These are phyloP conservation scores for Hamamelis virginiana DNA, from an alignment of 164 flowering plant species.

Conservation along the genomic window DNA sequence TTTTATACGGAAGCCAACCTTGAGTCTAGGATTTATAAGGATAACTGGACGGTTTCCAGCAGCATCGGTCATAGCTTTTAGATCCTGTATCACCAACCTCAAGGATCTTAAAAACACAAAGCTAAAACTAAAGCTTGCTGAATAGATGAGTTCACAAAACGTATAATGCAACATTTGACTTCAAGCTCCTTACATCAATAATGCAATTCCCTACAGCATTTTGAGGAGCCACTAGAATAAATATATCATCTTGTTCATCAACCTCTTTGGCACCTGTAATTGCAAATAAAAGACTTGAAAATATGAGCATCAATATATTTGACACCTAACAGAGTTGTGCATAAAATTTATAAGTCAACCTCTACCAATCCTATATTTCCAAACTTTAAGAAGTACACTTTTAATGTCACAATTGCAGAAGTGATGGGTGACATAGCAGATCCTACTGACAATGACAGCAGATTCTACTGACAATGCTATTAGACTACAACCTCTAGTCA, in stretches of 20 bases:
- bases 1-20: slow-evolving; percentile 39
- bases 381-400: too few relatives aligned
- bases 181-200: slow-evolving; percentile 66
- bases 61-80: slow-evolving; percentile 89
- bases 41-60: slow-evolving; percentile 86
- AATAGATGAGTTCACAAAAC: background rate
- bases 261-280: slow-evolving; percentile 80
- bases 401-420: too few relatives aligned
- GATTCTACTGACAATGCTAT: too few relatives aligned
- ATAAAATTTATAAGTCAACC: background rate
- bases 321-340: background rate
- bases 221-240: slow-evolving; percentile 92
- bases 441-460: too few relatives aligned
- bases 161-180: background rate
- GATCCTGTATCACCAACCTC: slow-evolving; percentile 53
- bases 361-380: too few relatives aligned
- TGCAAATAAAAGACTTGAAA: background rate
- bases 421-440: too few relatives aligned
- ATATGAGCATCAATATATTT: background rate
- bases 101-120: slow-evolving; percentile 4
- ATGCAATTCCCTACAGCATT: slow-evolving; percentile 98
- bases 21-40: slow-evolving; percentile 78
- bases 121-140: background rate
- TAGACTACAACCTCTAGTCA: too few relatives aligned
- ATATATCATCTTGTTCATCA: slow-evolving; percentile 82